Base-by-base conservation (phyloP, 2,329 filamentous ascomycete genomes). In the Penicillium verrucosum region DNA sequence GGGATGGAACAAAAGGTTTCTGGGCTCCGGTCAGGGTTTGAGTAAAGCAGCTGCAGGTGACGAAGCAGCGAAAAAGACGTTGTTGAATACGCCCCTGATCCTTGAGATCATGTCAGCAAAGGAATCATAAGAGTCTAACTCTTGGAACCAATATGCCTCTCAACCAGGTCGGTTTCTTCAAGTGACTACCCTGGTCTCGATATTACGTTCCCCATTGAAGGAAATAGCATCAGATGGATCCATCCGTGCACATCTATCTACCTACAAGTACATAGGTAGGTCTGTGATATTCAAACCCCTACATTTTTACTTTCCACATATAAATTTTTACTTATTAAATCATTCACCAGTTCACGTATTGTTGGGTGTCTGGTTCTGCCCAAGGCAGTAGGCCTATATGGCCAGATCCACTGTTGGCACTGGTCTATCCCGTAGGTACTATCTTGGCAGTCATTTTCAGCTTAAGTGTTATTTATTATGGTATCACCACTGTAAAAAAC, bases 31-130 rank as follows among this genome's bases (percentile, higher is more conserved):
- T 2, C 68, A 73, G 36, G 78, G 78, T 7, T 57, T 70, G 18
- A 80, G 69, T 56, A 80, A 79, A 63, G 68, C 65, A 21, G 74
- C 71, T 49, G 78, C 78, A 12, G 78, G 78, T 21, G 73, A 78
- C 58, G 69, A 72, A 51, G 78, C 78, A 40, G 78, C 78, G 25
- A 68, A 62, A 36, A 65, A 72, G 38, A 78, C 77, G 6, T 61
- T 81, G 44, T 47, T 54, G 16, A 76, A 78, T 51, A 67, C 66
- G 2, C 60, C 67, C 2, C 58, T 80, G 27, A 73, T 79, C 30
- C 68, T 74, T 25, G 63, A 75, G 57, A 74, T 80, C 25, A 64
- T 66, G 23, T 63, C 58, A n/a, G 65, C 62, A 18, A 79, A 77
- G 56, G 60, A 61, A 38, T 61, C 65, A 21, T 34, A 29, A 38